Percentiles rank a stretch among this genome's conserved stretches.
Conservation (phyloP, 1,284 basidiomycete species). For the Fomitopsis pinicola region DNA sequence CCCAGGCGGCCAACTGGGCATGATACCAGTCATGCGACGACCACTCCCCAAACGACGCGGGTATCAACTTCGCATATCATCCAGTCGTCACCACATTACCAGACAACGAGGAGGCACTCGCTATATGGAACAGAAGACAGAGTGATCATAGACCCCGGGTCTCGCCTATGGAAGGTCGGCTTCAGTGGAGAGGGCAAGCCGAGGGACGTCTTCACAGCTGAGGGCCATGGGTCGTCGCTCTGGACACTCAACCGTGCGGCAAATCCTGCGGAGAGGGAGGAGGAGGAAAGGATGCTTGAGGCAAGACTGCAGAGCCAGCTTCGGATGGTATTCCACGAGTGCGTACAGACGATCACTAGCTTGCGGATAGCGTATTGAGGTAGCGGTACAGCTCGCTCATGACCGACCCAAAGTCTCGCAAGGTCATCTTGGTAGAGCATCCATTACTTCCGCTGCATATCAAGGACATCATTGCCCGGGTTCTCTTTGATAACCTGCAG, state of each 20-base stretch:
- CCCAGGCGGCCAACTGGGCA: constrained; percentile 38
- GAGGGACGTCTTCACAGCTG: constrained; percentile 66
- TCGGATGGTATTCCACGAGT: constrained; percentile 84
- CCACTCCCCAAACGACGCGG: constrained; percentile 51
- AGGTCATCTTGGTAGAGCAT: constrained; percentile 89
- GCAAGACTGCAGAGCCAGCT: constrained; percentile 65
- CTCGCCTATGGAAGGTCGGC: constrained; percentile 83
- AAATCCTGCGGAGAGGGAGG: constrained; percentile 53
- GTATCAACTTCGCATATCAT: constrained; percentile 42
- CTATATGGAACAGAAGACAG: constrained; percentile 86
- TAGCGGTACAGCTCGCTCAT: constrained; percentile 67
- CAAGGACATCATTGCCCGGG: constrained; percentile 83
- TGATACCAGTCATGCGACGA: constrained; percentile 21
- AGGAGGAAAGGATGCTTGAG: constrained; percentile 70
- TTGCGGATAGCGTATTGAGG: constrained; percentile 10
- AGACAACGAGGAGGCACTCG: constrained; percentile 72
- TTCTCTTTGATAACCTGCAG: constrained; percentile 89
- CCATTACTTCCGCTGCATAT: constrained; percentile 82
- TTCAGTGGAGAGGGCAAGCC: constrained; percentile 88
- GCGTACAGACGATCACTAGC: constrained; percentile 29
- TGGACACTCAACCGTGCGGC: constrained; percentile 60
- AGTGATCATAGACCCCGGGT: constrained; percentile 82
- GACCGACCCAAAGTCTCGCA: constrained; percentile 90
- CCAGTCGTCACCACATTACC: constrained; percentile 72
- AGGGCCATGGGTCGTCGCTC: constrained; percentile 38